Conservation (phyloP, 345 rosid genomes). For the Iberis pinnata region DNA sequence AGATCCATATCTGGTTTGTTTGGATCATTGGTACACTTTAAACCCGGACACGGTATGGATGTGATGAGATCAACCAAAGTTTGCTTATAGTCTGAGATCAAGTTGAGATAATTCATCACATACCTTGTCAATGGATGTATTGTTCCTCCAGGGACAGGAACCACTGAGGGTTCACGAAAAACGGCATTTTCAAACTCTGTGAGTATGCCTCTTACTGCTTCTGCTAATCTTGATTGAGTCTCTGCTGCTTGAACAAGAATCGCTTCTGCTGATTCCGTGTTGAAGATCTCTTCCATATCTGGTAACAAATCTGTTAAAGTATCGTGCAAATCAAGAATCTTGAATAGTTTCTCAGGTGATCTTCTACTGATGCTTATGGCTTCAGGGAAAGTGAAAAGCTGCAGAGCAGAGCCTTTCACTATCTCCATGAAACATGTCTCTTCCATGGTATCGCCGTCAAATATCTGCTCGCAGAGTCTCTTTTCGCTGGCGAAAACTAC, state of each 20-base stretch:
- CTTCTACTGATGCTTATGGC: constrained; percentile 89
- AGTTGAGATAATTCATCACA: constrained; percentile 90
- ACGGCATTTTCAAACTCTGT: constrained; percentile 83
- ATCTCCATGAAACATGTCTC: constrained; percentile 90
- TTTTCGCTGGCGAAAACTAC: constrained; percentile 80
- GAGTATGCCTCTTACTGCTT: constrained; percentile 81
- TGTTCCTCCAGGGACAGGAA: constrained; percentile 87
- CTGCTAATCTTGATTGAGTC: constrained; percentile 76
- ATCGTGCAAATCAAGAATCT: constrained; percentile 86
- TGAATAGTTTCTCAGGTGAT: constrained; percentile 88
- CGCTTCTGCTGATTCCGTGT: constrained; percentile 43
- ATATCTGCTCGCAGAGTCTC: constrained; percentile 67
- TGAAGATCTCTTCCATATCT: constrained; percentile 72
- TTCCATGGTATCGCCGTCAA: constrained; percentile 42
- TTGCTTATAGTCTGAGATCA: constrained; percentile 84
- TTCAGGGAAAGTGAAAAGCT: constrained; percentile 81
- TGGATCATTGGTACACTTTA: constrained; percentile 72
- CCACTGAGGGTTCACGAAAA: constrained; percentile 67
- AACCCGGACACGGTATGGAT: constrained; percentile 81
- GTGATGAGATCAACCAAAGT: constrained; percentile 66
- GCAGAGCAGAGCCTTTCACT: constrained; percentile 70
- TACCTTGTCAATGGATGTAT: constrained; percentile 94
- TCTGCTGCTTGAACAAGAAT: constrained; percentile 77
- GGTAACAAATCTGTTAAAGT: constrained; percentile 66
- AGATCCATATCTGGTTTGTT: constrained; percentile 81